Percentiles rank a stretch among this genome's conserved stretches.
Evolutionary conservation across 148 eudicot species (phyloP).

Genomic region (Nepenthes gracilis): DNA sequence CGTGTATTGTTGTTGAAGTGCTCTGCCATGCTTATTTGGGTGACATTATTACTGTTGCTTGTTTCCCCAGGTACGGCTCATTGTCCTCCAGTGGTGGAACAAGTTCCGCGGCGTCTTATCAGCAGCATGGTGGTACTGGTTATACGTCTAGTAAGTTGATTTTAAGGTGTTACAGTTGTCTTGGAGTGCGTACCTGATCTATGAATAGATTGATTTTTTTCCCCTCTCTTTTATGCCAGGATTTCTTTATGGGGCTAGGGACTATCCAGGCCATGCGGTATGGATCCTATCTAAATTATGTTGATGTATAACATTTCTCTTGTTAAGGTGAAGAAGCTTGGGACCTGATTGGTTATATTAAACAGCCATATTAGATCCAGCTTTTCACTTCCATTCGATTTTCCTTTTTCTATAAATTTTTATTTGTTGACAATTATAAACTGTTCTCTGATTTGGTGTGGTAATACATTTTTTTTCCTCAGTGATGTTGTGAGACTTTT

Average conservation of each 20-base stretch:
- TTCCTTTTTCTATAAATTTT: too few relatives aligned
- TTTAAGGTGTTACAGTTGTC: not conserved
- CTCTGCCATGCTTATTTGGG: not conserved
- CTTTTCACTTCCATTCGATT: too few relatives aligned
- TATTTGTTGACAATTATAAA: too few relatives aligned
- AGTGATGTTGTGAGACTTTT: too few relatives aligned
- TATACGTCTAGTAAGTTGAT: conserved; percentile 21
- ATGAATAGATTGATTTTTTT: not conserved
- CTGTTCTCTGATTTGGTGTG: too few relatives aligned
- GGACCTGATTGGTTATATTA: not conserved
- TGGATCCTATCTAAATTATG: not conserved
- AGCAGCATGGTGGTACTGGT: conserved; percentile 9
- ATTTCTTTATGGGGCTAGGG: conserved; percentile 12
- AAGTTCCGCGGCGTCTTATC: conserved; percentile 8
- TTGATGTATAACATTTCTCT: not conserved
- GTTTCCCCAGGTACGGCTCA: conserved; percentile 8
- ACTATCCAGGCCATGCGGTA: conserved; percentile 23
- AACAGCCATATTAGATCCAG: too few relatives aligned
- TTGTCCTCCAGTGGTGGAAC: conserved; percentile 5
- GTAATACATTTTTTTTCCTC: too few relatives aligned
- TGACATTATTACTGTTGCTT: not conserved
- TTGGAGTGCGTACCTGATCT: not conserved
- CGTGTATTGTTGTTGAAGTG: not conserved
- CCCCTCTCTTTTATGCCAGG: conserved; percentile 9
- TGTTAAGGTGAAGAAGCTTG: not conserved